A percentile compares a stretch with the other conserved stretches of the same genome.
Evolutionary conservation across 441 rosid genomes (phyloP).

Genomic region (Populus hybrid): DNA sequence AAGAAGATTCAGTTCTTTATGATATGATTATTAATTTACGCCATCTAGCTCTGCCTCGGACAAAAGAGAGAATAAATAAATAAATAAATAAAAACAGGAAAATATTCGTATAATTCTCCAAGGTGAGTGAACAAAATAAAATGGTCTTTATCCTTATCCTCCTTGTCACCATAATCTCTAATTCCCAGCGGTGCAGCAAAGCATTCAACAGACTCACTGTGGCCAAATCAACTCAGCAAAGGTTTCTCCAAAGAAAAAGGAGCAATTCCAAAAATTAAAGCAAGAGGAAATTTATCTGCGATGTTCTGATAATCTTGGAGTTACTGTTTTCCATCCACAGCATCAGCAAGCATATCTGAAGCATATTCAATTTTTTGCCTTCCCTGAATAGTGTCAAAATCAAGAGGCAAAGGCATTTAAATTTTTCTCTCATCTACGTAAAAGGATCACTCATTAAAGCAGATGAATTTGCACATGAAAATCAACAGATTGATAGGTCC

Average conservation of each 20-base stretch:
- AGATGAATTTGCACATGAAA: background rate
- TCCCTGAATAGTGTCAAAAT: background rate
- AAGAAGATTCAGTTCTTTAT: too few species aligned
- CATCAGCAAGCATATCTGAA: background rate
- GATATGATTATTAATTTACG: too few species aligned
- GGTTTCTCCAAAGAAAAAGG: background rate
- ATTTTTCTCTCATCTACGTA: background rate
- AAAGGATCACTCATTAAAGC: background rate
- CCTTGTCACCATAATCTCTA: background rate
- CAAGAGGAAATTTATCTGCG: background rate
- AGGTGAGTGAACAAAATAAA: too few species aligned
- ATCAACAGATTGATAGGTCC: background rate
- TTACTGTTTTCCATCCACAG: background rate
- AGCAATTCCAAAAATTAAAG: background rate
- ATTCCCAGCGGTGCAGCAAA: background rate
- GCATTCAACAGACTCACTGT: background rate
- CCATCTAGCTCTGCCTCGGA: too few species aligned
- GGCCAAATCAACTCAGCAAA: background rate
- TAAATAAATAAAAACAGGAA: too few species aligned
- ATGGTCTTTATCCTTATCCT: background rate
- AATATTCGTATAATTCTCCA: too few species aligned
- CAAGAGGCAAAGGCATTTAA: background rate
- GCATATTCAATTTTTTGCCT: background rate
- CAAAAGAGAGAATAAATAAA: too few species aligned
- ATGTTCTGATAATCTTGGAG: background rate